These are phyloP conservation scores for Phytophthora ohioensis DNA, from an alignment of 352 stramenopile genomes.

Conservation along the genomic window DNA sequence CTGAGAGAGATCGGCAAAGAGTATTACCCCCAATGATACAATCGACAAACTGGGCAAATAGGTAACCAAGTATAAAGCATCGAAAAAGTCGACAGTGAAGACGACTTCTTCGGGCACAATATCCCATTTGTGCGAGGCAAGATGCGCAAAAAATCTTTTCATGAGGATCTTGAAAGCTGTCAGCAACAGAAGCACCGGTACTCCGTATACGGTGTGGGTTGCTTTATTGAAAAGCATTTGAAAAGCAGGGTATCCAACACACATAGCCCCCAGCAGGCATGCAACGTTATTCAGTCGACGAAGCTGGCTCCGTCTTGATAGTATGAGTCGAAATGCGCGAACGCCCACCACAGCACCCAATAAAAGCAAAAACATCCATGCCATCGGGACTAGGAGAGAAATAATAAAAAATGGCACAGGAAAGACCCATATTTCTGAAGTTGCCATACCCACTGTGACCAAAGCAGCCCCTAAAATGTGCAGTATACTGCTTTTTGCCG, in stretches of 20 bases:
- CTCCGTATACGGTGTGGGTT: constrained; percentile 10
- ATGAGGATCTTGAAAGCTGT: background rate
- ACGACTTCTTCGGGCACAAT: constrained; percentile 24
- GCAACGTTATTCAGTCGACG: constrained; percentile 3
- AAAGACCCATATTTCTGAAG: constrained; percentile 12
- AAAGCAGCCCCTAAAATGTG: background rate
- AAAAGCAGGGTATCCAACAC: constrained; percentile 8
- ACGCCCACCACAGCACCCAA: constrained; percentile 1
- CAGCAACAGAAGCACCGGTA: constrained; percentile 10
- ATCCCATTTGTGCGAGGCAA: constrained; percentile 18
- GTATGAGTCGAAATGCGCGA: background rate
- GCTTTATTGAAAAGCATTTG: constrained; percentile 8
- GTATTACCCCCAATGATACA: background rate
- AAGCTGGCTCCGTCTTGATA: constrained; percentile 10
- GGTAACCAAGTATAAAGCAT: constrained; percentile 13
- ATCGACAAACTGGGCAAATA: constrained; percentile 6
- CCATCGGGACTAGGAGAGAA: background rate
- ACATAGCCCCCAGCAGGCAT: constrained; percentile 4
- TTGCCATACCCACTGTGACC: background rate
- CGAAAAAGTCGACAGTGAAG: constrained; percentile 26
- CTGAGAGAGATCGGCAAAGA: constrained; percentile 13
- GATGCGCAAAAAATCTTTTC: constrained; percentile 1
- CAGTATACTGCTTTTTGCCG: background rate
- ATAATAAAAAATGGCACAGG: constrained; percentile 21
- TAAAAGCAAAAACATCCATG: background rate